These are phyloP conservation scores for Dryas alaskensis DNA, from an alignment of 306 rosid genomes.

Conservation along the genomic window DNA sequence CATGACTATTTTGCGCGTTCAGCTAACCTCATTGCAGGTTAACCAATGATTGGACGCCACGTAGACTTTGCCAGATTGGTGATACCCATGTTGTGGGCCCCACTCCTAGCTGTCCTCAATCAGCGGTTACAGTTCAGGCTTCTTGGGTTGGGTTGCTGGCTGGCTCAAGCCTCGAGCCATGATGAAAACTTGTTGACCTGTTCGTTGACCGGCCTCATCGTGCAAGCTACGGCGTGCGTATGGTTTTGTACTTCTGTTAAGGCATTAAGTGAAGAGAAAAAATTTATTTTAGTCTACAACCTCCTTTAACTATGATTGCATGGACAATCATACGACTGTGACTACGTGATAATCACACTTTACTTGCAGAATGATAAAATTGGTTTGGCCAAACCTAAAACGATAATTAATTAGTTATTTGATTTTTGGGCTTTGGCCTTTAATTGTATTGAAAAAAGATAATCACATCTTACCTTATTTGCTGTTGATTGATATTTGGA, in stretches of 20 bases:
- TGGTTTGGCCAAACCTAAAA: too few species aligned
- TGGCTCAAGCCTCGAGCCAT: conserved; percentile 7
- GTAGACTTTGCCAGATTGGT: conserved; percentile 37
- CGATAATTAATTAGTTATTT: too few species aligned
- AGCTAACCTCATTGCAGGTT: not conserved
- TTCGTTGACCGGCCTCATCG: not conserved
- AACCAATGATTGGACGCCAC: conserved; percentile 33
- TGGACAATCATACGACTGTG: too few species aligned
- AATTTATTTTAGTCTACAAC: too few species aligned
- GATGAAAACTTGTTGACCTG: not conserved
- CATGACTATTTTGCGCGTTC: conserved; percentile 34
- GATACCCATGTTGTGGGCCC: conserved; percentile 50
- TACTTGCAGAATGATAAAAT: too few species aligned
- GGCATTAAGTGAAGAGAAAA: too few species aligned
- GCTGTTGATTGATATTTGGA: too few species aligned
- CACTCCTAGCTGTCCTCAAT: conserved; percentile 40
- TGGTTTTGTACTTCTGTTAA: not conserved
- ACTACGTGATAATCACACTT: too few species aligned
- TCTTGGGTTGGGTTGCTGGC: not conserved
- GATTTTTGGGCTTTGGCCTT: too few species aligned
- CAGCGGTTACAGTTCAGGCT: not conserved
- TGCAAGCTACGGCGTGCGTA: not conserved
- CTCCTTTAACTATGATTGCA: too few species aligned
- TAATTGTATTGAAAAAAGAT: too few species aligned
- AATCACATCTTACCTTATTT: too few species aligned